Evolutionary conservation across 345 rosid species (phyloP).

Genomic region (Erodium maritimum): DNA sequence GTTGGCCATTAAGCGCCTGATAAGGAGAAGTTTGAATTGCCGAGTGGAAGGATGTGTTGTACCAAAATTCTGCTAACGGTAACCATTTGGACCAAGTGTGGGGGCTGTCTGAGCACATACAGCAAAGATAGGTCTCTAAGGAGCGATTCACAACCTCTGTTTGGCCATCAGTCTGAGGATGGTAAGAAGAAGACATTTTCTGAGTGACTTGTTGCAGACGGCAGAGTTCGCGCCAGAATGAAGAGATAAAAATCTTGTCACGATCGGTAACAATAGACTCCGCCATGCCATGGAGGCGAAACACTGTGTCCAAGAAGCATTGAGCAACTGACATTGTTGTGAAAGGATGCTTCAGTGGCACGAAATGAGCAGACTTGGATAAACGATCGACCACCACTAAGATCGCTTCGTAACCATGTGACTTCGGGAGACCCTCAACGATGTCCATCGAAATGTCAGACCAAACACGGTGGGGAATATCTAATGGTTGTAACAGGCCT

Average conservation of each 20-base stretch:
- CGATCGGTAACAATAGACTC: neutral
- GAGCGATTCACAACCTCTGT: neutral
- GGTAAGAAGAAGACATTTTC: no score
- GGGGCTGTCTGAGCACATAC: neutral
- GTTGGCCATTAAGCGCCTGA: neutral
- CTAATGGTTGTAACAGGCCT: no score
- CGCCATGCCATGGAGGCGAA: conserved; percentile 3
- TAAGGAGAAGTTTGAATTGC: neutral
- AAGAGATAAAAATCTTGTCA: neutral
- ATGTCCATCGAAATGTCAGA: conserved; percentile 8
- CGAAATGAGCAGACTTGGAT: conserved; percentile 3
- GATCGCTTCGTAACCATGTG: neutral
- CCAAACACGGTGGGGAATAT: neutral
- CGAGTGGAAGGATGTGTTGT: neutral
- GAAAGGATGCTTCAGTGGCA: neutral
- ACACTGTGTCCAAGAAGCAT: neutral
- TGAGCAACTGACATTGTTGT: neutral
- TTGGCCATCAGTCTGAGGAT: no score
- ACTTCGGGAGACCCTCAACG: conserved; percentile 2
- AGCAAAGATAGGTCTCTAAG: neutral
- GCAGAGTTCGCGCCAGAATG: no score
- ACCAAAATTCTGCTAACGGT: neutral
- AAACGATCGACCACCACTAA: conserved; percentile 7
- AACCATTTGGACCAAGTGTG: neutral
- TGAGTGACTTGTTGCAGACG: no score